These are phyloP conservation scores for Pseudogymnoascus sp. DNA, from an alignment of 2,329 filamentous ascomycete species.

Conservation along the genomic window DNA sequence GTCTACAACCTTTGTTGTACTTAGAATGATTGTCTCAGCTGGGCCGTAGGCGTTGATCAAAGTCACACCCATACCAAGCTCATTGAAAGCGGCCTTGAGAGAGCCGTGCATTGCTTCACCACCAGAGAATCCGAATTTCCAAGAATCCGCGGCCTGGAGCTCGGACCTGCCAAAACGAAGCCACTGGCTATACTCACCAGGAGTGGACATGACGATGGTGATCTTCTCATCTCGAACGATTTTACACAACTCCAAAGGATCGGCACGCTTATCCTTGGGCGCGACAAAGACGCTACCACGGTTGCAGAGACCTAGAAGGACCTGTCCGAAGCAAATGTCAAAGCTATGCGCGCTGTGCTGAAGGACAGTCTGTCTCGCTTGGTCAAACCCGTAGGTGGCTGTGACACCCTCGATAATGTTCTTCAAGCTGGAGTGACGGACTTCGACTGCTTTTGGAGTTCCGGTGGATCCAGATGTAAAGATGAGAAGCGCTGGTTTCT, in stretches of 20 bases:
- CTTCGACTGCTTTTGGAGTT: conserved; percentile 17
- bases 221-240: conserved; percentile 15
- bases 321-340: neutral
- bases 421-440: neutral
- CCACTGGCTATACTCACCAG: conserved; percentile 19
- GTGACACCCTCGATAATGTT: neutral
- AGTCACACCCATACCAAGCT: conserved; percentile 12
- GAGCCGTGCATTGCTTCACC: conserved; percentile 21
- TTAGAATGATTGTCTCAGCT: conserved; percentile 1
- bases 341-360: neutral
- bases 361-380: neutral
- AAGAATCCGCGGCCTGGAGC: conserved; percentile 1
- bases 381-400: neutral
- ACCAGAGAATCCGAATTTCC: conserved; percentile 23
- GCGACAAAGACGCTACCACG: neutral
- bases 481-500: no score
- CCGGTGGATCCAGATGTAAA: neutral
- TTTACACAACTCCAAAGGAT: neutral
- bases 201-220: conserved; percentile 18
- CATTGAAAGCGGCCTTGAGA: conserved; percentile 19
- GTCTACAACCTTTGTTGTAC: conserved; percentile 21
- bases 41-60: conserved; percentile 10
- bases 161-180: neutral
- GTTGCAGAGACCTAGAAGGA: neutral
- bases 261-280: neutral